Conservation (phyloP, 1,284 basidiomycete genomes). For the Omphalotus olearius region DNA sequence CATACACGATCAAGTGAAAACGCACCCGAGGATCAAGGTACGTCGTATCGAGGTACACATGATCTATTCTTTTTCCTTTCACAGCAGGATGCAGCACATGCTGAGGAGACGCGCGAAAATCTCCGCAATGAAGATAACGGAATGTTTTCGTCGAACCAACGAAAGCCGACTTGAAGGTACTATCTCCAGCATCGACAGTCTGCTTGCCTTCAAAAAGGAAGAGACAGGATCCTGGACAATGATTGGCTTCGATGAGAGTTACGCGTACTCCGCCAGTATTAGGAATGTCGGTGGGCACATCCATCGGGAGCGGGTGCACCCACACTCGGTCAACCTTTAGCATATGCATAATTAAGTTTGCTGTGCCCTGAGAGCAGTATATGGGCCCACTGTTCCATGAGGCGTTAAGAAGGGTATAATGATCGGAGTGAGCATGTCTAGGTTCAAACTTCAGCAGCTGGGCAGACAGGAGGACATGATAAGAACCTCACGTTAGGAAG, state of each 20-base stretch:
- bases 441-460: background rate
- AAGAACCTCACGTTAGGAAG: conserved; percentile 71
- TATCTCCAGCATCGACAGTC: conserved; percentile 85
- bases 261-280: conserved; percentile 85
- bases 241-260: conserved; percentile 96
- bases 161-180: conserved; percentile 62
- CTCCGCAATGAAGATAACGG: conserved; percentile 94
- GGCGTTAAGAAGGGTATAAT: conserved; percentile 86
- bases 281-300: conserved; percentile 72
- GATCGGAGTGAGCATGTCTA: conserved; percentile 93
- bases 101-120: conserved; percentile 84
- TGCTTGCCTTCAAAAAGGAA: conserved; percentile 93
- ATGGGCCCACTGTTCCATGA: conserved; percentile 90
- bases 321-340: conserved; percentile 84
- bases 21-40: conserved; percentile 86
- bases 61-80: conserved; percentile 76
- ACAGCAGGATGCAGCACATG: conserved; percentile 83
- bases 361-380: conserved; percentile 91
- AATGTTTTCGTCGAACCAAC: conserved; percentile 71
- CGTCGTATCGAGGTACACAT: conserved; percentile 94
- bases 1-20: background rate
- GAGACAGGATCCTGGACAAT: conserved; percentile 92
- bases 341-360: conserved; percentile 88
- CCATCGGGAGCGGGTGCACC: conserved; percentile 84
- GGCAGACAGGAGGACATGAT: conserved; percentile 3